Evolutionary conservation across 1,139 yeast genomes (phyloP), one percentile per base, ranked within the genome.

Genomic region (Sugiyamaella castrensis): DNA sequence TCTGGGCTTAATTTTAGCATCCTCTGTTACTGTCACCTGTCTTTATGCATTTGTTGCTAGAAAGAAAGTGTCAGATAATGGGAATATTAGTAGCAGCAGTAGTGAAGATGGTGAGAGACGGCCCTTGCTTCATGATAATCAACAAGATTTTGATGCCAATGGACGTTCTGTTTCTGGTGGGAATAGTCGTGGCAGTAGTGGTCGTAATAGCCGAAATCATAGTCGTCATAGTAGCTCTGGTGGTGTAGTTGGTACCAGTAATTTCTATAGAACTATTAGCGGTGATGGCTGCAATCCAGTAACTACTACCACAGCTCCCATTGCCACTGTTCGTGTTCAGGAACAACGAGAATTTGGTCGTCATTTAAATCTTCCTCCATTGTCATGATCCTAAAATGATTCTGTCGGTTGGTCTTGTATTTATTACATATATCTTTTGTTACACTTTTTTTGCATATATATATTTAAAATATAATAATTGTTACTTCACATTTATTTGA

Each of bases 1-100:
- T 8, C 53, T 65, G n/a, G 71, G 71, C 0, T 59, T 67, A 26
- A 59, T 68, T 33, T 53, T 66, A 2, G 54, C 60, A 11, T 64
- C 64, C 35, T 48, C 60, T 28, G 57, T 54, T 16, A 42, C 64
- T 12, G 54, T 57, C 5, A 52, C 50, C 9, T 52, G 53, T 16
- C 45, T 58, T 29, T 48, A 54, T 35, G 52, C 58, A 8, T 55
- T 57, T 40, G 51, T 56, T 41, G 54, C 58, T 10, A 43, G 51
- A 46, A 52, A 37, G 40, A 53, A 36, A 31, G 31, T 37, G n/a
- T 28, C 16, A 29, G 34, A 37, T 36, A 30, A 24, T 27, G 31
- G 43, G 41, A 15, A 15, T 27, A 15, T 6, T 31, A 24, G 24
- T 19, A 19, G 24, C 5, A 4, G 45, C 2, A 28, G 38, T 8